phyloP scores from a whole-genome alignment of 192 early-diverging fungal genomes.

The Backusella parvicylindrica region DNA sequence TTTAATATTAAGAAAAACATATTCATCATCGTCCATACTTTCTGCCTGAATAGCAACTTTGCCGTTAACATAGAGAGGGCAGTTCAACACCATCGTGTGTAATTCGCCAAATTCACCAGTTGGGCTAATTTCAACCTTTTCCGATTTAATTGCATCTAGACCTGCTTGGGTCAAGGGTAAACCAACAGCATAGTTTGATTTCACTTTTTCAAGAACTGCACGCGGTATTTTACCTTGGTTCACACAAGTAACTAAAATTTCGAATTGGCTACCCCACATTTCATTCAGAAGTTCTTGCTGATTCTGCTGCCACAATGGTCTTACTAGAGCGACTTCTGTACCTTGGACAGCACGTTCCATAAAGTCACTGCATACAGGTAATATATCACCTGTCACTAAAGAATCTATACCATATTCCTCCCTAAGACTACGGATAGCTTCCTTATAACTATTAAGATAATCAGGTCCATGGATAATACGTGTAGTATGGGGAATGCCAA shows the following conservation, averaged over 20 bases:
- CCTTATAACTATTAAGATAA: constrained; percentile 45
- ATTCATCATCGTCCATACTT: not conserved
- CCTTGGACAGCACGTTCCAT: constrained; percentile 50
- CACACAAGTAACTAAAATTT: constrained; percentile 25
- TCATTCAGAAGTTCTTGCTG: constrained; percentile 41
- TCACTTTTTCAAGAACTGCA: not conserved
- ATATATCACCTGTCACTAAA: constrained; percentile 60
- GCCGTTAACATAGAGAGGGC: constrained; percentile 38
- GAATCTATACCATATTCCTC: constrained; percentile 40
- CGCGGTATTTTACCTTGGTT: constrained; percentile 12
- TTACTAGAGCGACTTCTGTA: constrained; percentile 43
- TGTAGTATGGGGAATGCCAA: constrained; percentile 44
- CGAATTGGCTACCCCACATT: constrained; percentile 29
- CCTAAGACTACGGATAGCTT: constrained; percentile 37
- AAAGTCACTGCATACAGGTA: constrained; percentile 58
- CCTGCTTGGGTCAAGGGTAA: constrained; percentile 36
- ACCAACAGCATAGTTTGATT: constrained; percentile 40
- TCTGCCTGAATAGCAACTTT: not conserved
- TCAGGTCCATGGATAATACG: constrained; percentile 42
- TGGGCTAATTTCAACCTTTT: constrained; percentile 44
- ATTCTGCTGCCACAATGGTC: constrained; percentile 56
- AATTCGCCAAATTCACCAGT: constrained; percentile 69
- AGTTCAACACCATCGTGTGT: constrained; percentile 65
- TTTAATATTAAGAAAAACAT: not conserved
- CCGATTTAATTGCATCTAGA: constrained; percentile 27